A percentile compares a stretch with the other conserved stretches of the same genome.
phyloP scores from a whole-genome alignment of 2,329 filamentous ascomycete genomes.

The Aspergillus sp. region DNA sequence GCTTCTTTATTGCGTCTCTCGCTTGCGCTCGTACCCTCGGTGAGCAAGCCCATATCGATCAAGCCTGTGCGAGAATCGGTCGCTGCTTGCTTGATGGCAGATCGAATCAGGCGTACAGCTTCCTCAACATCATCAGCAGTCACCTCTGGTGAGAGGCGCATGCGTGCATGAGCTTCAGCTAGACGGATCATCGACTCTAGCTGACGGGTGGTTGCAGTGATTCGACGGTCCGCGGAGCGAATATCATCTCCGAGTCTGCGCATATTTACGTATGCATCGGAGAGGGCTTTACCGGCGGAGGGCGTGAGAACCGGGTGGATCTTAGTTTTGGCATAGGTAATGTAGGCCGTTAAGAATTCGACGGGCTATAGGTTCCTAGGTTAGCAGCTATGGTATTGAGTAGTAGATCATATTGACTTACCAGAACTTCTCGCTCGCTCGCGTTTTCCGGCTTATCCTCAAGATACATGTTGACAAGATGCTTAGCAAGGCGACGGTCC shows the following conservation, averaged over 20 bases:
- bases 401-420: slow-evolving; percentile 48
- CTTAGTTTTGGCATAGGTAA: slow-evolving; percentile 88
- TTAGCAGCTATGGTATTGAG: slow-evolving; percentile 8
- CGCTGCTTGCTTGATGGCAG: slow-evolving; percentile 93
- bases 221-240: slow-evolving; percentile 86
- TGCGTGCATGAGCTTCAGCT: slow-evolving; percentile 93
- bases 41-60: slow-evolving; percentile 95
- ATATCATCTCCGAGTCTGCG: slow-evolving; percentile 87
- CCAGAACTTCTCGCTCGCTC: slow-evolving; percentile 73
- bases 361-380: slow-evolving; percentile 61
- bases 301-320: slow-evolving; percentile 80
- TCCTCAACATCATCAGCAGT: slow-evolving; percentile 82
- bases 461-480: slow-evolving; percentile 93
- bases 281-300: slow-evolving; percentile 78
- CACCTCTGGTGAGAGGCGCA: slow-evolving; percentile 79
- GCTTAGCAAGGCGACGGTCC: slow-evolving; percentile 84
- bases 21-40: slow-evolving; percentile 87
- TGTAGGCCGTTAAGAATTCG: slow-evolving; percentile 94
- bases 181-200: slow-evolving; percentile 98
- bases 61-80: slow-evolving; percentile 87
- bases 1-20: slow-evolving; percentile 82
- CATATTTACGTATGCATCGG: slow-evolving; percentile 89
- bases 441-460: slow-evolving; percentile 90
- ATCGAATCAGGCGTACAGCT: slow-evolving; percentile 88
- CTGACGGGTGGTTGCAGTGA: slow-evolving; percentile 95